phyloP scores from a whole-genome alignment of 2,329 filamentous ascomycete species.

The Arthroderma sp. region DNA sequence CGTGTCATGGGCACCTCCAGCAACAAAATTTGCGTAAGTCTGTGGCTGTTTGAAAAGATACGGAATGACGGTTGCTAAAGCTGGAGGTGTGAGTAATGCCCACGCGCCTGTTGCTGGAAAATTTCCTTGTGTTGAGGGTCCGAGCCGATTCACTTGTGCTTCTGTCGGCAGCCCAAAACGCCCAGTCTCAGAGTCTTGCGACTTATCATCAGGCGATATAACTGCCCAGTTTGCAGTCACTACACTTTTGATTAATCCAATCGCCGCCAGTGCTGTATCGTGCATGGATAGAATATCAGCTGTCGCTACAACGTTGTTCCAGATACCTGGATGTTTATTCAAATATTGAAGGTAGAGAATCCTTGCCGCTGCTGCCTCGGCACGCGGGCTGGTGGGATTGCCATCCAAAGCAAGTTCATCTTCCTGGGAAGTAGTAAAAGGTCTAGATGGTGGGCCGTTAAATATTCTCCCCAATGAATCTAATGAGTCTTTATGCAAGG shows the following conservation, averaged over 20 bases:
- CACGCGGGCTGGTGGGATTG: constrained; percentile 26
- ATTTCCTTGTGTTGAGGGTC: constrained; percentile 21
- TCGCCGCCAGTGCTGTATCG: constrained; percentile 43
- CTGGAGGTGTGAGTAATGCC: constrained; percentile 40
- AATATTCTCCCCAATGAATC: constrained; percentile 44
- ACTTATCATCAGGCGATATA: constrained; percentile 18
- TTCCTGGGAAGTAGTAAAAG: constrained; percentile 19
- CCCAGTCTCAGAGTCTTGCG: constrained; percentile 9
- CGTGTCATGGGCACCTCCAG: constrained; percentile 41
- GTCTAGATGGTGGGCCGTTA: constrained; percentile 34
- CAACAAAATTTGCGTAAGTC: constrained; percentile 45
- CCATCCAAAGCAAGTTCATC: constrained; percentile 17
- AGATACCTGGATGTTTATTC: constrained; percentile 38
- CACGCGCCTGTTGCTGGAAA: constrained; percentile 36
- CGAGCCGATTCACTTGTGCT: constrained; percentile 23
- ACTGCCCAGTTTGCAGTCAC: constrained; percentile 43
- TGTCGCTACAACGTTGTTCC: constrained; percentile 38
- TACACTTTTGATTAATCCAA: constrained; percentile 39
- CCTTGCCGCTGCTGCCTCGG: constrained; percentile 41
- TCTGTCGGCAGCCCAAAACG: constrained; percentile 30
- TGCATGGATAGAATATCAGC: constrained; percentile 46
- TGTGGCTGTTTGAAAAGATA: constrained; percentile 45
- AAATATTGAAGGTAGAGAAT: constrained; percentile 43
- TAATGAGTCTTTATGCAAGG: constrained; percentile 41
- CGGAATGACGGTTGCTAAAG: constrained; percentile 38